phyloP scores from a whole-genome alignment of 148 eudicot genomes.

The Pouteria glomerata region DNA sequence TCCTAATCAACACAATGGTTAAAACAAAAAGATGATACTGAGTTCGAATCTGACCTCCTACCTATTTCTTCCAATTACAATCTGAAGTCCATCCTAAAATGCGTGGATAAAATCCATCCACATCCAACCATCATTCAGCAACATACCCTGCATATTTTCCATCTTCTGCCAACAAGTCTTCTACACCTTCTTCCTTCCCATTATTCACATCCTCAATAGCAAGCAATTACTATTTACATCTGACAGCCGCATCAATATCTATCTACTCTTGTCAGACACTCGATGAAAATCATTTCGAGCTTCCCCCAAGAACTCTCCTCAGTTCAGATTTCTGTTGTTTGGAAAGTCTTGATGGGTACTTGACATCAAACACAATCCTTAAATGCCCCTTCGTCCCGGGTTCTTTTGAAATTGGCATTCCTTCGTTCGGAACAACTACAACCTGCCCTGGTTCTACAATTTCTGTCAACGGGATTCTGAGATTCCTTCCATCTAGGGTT shows the following conservation, averaged over 20 bases:
- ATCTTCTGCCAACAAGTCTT: too few relatives aligned
- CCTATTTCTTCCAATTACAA: too few relatives aligned
- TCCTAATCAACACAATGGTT: neutral
- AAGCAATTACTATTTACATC: constrained; percentile 12
- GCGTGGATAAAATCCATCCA: neutral
- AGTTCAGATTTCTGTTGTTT: constrained; percentile 64
- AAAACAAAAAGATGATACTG: neutral
- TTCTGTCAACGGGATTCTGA: constrained; percentile 49
- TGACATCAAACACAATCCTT: constrained; percentile 55
- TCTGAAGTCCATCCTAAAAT: too few relatives aligned
- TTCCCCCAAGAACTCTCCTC: constrained; percentile 58
- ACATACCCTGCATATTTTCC: too few relatives aligned
- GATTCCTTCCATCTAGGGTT: constrained; percentile 56
- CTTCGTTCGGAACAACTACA: constrained; percentile 53
- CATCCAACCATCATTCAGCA: too few relatives aligned
- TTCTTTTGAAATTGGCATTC: constrained; percentile 84
- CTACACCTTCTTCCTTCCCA: constrained; percentile 10
- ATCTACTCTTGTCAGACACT: neutral
- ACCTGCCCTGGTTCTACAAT: constrained; percentile 69
- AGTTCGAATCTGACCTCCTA: neutral
- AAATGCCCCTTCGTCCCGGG: constrained; percentile 61
- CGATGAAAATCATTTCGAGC: constrained; percentile 14
- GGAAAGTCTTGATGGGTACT: constrained; percentile 60
- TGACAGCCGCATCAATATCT: neutral
- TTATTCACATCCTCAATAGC: constrained; percentile 16